Evolutionary conservation across 495 filamentous ascomycete species (phyloP).

Genomic region (Opeltia flavorubescens): DNA sequence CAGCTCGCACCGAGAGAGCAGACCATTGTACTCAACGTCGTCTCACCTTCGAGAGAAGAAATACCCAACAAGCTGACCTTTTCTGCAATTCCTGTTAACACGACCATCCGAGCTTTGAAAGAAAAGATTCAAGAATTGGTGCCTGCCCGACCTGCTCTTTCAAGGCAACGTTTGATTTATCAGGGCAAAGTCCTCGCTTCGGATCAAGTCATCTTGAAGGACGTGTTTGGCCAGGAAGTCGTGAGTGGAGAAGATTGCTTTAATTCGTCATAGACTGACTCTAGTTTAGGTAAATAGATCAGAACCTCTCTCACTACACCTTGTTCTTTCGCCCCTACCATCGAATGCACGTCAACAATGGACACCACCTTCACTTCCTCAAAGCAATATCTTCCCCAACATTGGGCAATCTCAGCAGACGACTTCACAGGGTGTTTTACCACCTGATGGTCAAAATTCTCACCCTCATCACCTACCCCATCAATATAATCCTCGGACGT

Average conservation of each 20-base stretch:
- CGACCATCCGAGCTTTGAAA: slow-evolving; percentile 48
- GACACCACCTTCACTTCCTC: background rate
- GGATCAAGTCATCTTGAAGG: slow-evolving; percentile 38
- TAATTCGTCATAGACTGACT: slow-evolving; percentile 8
- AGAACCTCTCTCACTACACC: slow-evolving; percentile 42
- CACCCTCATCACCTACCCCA: background rate
- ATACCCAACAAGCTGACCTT: slow-evolving; percentile 41
- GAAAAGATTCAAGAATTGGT: slow-evolving; percentile 40
- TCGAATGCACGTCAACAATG: background rate
- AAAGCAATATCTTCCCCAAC: background rate
- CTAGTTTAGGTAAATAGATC: slow-evolving; percentile 28
- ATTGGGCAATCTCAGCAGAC: background rate
- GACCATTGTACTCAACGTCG: slow-evolving; percentile 42
- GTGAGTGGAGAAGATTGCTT: slow-evolving; percentile 30
- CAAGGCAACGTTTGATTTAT: slow-evolving; percentile 51
- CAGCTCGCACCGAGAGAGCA: background rate
- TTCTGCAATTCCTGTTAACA: slow-evolving; percentile 33
- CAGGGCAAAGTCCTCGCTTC: slow-evolving; percentile 43
- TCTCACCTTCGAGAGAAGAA: slow-evolving; percentile 49
- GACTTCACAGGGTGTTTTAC: background rate
- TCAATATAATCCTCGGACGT: background rate
- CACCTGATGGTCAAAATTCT: background rate
- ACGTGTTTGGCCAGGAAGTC: slow-evolving; percentile 39
- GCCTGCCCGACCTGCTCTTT: slow-evolving; percentile 35
- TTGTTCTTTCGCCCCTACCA: slow-evolving; percentile 37